A percentile compares a stretch with the other conserved stretches of the same genome.
phyloP scores from a whole-genome alignment of 306 rosid genomes.

The Neltuma alba region DNA sequence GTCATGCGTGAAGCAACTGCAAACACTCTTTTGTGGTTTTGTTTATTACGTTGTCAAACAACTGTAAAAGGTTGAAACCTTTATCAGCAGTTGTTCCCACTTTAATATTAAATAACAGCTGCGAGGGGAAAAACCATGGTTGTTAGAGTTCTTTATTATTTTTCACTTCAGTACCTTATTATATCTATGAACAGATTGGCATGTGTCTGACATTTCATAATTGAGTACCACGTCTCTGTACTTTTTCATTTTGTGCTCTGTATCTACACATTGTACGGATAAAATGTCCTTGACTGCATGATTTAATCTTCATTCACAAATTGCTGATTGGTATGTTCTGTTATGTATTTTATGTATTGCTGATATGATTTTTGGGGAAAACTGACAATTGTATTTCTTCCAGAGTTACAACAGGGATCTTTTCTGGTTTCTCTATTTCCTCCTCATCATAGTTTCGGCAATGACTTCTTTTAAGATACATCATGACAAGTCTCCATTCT shows the following conservation, averaged over 20 bases:
- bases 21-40: background rate
- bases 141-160: background rate
- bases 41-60: conserved; percentile 15
- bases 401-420: conserved; percentile 98
- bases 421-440: conserved; percentile 62
- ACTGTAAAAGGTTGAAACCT: background rate
- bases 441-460: conserved; percentile 90
- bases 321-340: background rate
- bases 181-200: conserved; percentile 11
- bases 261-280: background rate
- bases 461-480: conserved; percentile 79
- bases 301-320: background rate
- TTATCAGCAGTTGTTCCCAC: conserved; percentile 9
- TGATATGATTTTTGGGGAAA: conserved; percentile 22
- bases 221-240: background rate
- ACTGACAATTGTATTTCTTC: conserved; percentile 40
- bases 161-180: background rate
- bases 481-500: conserved; percentile 78
- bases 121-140: background rate
- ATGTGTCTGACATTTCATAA: conserved; percentile 9
- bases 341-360: conserved; percentile 1
- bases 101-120: conserved; percentile 23
- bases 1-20: conserved; percentile 3
- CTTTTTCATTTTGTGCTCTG: too few species aligned
- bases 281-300: background rate